Base-by-base conservation (phyloP, 176 grass and related monocot species). In the Triticum monococcum region DNA sequence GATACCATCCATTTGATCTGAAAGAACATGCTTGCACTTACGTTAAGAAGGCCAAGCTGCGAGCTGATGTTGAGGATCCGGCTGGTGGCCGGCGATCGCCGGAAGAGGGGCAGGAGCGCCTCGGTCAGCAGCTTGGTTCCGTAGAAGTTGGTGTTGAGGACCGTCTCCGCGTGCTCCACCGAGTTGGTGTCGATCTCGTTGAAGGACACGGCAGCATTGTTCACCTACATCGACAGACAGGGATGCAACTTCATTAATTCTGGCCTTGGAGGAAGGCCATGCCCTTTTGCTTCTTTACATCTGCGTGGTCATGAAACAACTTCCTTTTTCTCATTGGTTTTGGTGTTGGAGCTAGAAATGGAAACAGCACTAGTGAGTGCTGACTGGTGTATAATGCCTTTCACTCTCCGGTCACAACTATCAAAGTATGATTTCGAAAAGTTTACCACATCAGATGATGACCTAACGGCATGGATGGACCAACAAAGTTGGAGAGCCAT, bases 1-100 rank as follows among this genome's bases (percentile, higher is more conserved):
- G 54, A 52, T 11, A 11, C 25, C 3, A 56, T 48, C 24, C 8
- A 14, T 13, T 3, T 5, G 10, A 86, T 50, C 31, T 54, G 40
- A 64, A 64, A 64, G 11, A 82, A 0, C 1, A 28, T 54, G 33
- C 6, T 31, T 57, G 10, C 24, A 86, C 91, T 95, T 89, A 95
- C 96, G 20, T 94, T 94, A 18, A 98, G 91, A 84, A 95, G 93
- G 75, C 96, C 96, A 25, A 98, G 96, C 71, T 91, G 93, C 7
- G 96, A 98, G 78, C 96, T 95, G 76, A 98, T 91, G 86, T 95
- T 98, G 6, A 98, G 91, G 75, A 98, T 92, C 68, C 96, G 65
- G 81, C 96, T 95, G 74, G 59, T 86, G 64, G 86, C 31, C 17
- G 88, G 28, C 7, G 84, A 88, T 72, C 87, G 91, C 73, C 96